These are phyloP conservation scores for Fusarium albidum DNA, from an alignment of 2,329 filamentous ascomycete species.

Conservation along the genomic window DNA sequence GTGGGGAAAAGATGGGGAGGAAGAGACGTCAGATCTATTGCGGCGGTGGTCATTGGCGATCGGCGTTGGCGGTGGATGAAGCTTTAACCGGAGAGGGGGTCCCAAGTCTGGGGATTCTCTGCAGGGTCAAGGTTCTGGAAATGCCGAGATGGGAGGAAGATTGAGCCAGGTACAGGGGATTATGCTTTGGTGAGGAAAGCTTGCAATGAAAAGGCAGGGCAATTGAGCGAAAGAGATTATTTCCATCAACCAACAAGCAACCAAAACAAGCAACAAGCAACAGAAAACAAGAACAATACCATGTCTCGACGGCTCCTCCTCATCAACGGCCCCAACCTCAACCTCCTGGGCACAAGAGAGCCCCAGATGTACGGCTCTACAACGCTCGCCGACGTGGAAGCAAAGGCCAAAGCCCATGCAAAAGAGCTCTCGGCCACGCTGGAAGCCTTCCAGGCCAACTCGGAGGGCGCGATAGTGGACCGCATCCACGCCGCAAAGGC, in stretches of 20 bases:
- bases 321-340: constrained; percentile 85
- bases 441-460: constrained; percentile 76
- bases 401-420: constrained; percentile 58
- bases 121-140: neutral
- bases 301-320: constrained; percentile 66
- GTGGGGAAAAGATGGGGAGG: constrained; percentile 17
- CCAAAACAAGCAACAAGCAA: neutral
- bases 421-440: constrained; percentile 56
- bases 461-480: constrained; percentile 78
- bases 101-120: too few relatives aligned
- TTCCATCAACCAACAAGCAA: neutral
- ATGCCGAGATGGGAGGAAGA: constrained; percentile 18
- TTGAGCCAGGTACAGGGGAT: constrained; percentile 13
- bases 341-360: constrained; percentile 79
- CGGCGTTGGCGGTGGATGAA: constrained; percentile 31
- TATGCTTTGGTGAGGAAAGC: constrained; percentile 17
- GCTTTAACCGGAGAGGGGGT: constrained; percentile 36
- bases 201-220: constrained; percentile 12
- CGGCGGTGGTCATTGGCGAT: constrained; percentile 1
- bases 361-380: constrained; percentile 76
- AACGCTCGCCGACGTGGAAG: constrained; percentile 70
- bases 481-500: constrained; percentile 72
- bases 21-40: constrained; percentile 11
- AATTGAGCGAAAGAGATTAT: neutral
- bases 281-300: constrained; percentile 6